Percentiles rank a stretch among this genome's conserved stretches.
phyloP scores from a whole-genome alignment of 331 rosid species.

The Malus hybrid region DNA sequence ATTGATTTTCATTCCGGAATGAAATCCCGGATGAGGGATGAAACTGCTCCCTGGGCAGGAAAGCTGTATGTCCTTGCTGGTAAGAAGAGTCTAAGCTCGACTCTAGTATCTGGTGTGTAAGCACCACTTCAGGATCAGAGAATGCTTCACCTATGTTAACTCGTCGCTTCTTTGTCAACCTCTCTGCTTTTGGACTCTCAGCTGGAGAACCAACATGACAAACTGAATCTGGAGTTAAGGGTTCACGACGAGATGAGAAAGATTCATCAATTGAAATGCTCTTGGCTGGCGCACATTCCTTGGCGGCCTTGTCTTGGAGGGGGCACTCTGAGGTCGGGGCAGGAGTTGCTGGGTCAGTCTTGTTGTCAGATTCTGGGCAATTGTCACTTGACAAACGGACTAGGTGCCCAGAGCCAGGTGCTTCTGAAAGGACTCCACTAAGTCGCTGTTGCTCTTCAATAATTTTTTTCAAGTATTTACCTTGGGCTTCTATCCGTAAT shows the following conservation, averaged over 20 bases:
- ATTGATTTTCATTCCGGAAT: constrained; percentile 31
- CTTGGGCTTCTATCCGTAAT: constrained; percentile 94
- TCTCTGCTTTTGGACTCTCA: constrained; percentile 59
- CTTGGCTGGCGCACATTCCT: constrained; percentile 59
- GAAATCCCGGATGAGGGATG: constrained; percentile 48
- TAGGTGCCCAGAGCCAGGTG: constrained; percentile 39
- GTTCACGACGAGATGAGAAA: constrained; percentile 75
- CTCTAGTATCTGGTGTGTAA: constrained; percentile 83
- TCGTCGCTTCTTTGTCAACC: constrained; percentile 50
- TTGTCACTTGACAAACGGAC: constrained; percentile 31
- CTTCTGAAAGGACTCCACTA: constrained; percentile 72
- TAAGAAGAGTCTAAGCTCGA: constrained; percentile 67
- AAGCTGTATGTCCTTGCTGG: constrained; percentile 47
- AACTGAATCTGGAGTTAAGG: constrained; percentile 83
- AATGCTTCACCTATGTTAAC: constrained; percentile 38
- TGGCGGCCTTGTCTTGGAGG: constrained; percentile 58
- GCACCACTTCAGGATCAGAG: constrained; percentile 51
- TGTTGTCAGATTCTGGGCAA: constrained; percentile 47
- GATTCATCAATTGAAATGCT: constrained; percentile 82
- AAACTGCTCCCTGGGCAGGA: constrained; percentile 47
- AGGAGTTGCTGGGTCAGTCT: constrained; percentile 92
- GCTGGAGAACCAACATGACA: constrained; percentile 53
- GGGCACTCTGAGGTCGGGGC: constrained; percentile 68
- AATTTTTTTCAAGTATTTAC: constrained; percentile 94
- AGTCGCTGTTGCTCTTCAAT: constrained; percentile 95